These are phyloP conservation scores for Septoria linicola DNA, from an alignment of 2,329 filamentous ascomycete genomes.

Conservation along the genomic window DNA sequence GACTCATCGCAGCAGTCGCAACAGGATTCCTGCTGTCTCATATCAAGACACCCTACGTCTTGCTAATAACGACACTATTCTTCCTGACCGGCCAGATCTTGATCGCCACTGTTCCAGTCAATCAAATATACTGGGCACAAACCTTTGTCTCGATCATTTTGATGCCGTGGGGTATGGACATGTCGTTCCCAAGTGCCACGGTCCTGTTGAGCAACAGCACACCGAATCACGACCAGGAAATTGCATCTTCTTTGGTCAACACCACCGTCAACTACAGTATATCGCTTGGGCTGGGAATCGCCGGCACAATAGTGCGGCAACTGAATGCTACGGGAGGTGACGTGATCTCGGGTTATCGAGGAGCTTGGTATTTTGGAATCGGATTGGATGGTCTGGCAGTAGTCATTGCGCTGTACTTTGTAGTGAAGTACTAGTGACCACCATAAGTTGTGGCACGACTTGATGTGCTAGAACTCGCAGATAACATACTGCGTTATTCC, in stretches of 20 bases:
- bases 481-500: too few relatives aligned
- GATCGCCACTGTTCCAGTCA: conserved; percentile 34
- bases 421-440: conserved; percentile 1
- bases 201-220: conserved; percentile 34
- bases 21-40: conserved; percentile 41
- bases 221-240: conserved; percentile 33
- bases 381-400: conserved; percentile 28
- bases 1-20: conserved; percentile 37
- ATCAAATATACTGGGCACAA: conserved; percentile 41
- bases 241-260: conserved; percentile 30
- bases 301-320: conserved; percentile 27
- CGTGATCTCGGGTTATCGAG: conserved; percentile 25
- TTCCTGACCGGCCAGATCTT: conserved; percentile 38
- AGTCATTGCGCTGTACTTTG: conserved; percentile 27
- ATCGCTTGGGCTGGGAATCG: conserved; percentile 28
- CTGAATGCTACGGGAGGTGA: neutral
- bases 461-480: too few relatives aligned
- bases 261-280: conserved; percentile 34
- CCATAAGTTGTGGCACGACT: too few relatives aligned
- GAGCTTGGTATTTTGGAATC: conserved; percentile 31
- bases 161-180: conserved; percentile 40
- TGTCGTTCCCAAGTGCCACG: conserved; percentile 33
- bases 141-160: conserved; percentile 39
- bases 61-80: conserved; percentile 34
- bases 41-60: conserved; percentile 37